Percentiles rank a stretch among this genome's conserved stretches.
Evolutionary conservation across 768 basidiomycete genomes (phyloP).

Genomic region (Boletus patriciae): DNA sequence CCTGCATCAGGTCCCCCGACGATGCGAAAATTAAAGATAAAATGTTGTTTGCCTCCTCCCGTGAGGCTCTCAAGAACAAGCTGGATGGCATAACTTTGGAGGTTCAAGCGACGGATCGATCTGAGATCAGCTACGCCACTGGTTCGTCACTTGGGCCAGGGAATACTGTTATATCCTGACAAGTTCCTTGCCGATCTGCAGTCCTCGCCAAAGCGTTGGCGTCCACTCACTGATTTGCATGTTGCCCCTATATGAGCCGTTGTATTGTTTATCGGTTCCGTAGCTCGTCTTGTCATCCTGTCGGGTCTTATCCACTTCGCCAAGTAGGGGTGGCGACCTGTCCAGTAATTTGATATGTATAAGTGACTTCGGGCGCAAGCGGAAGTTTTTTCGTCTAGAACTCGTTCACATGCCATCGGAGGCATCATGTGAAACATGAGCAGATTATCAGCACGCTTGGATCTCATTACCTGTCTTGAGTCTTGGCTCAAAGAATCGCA

Average conservation of each 20-base stretch:
- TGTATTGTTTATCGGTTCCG: neutral
- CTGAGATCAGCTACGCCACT: conserved; percentile 68
- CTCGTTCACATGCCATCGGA: conserved; percentile 4
- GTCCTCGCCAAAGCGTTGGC: conserved; percentile 22
- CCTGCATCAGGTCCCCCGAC: conserved; percentile 74
- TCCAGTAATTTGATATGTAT: neutral
- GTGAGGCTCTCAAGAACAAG: conserved; percentile 68
- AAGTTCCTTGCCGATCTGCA: neutral
- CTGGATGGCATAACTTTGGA: conserved; percentile 78
- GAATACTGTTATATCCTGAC: neutral
- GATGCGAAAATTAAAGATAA: conserved; percentile 81
- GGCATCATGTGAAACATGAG: neutral
- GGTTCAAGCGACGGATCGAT: conserved; percentile 80
- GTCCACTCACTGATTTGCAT: conserved; percentile 14
- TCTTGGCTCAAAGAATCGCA: neutral
- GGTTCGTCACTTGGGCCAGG: conserved; percentile 47
- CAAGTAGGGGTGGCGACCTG: neutral
- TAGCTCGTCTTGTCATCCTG: neutral
- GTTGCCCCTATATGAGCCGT: neutral
- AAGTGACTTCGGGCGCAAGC: neutral
- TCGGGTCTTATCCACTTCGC: neutral
- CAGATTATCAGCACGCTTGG: neutral
- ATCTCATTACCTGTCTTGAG: neutral
- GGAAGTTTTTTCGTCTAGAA: conserved; percentile 8
- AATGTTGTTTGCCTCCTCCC: conserved; percentile 92